Base-by-base conservation (phyloP, 192 early-diverging fungal genomes). In the Coemansia erecta region DNA sequence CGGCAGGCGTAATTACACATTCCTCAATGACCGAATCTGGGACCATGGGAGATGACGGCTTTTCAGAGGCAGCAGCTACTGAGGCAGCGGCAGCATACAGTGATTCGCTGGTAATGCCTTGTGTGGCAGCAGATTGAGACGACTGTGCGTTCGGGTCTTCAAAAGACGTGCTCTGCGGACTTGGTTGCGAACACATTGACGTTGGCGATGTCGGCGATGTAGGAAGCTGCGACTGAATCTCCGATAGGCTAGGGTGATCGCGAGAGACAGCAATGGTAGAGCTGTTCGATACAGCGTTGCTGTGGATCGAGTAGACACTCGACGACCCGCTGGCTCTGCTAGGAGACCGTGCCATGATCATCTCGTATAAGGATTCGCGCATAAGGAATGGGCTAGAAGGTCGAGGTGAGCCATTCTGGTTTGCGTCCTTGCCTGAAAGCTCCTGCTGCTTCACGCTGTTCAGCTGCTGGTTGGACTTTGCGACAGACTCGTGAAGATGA, bases 341-440 rank as follows among this genome's bases (percentile, higher is more conserved):
- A 9, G 61, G 53, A n/a, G 75, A 66, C 18, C 64, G 64, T 24
- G 69, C 68, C 75, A 77, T 77, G 56, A 77, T 77, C 75, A 77
- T 71, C 58, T 77, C 75, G 41, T 77, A 77, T 11, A 77, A 48
- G 57, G 75, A 77, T 53, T 77, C 75, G 23, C 75, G 75, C 23
- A 71, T 40, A 26, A 70, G 56, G 45, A 77, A 77, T 11, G 75
- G 75, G 24, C 75, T 77, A 7, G 61, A 24, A 9, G 74, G 45
- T 14, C 57, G 44, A 2, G 53, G 18, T 21, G 50, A 7, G 12
- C 48, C 45, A 15, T 59, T 15, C 46, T 41, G 49, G 4, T 26
- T 18, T 12, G 55, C 23, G 35, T 47, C 62, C 53, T 75, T 75
- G 17, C 46, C 13, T 11, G 39, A 18, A 4, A 26, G 24, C 8